A percentile compares a stretch with the other conserved stretches of the same genome.
Evolutionary conservation across 2,329 filamentous ascomycete genomes (phyloP).

Genomic region (Fusarium albosuccineum): DNA sequence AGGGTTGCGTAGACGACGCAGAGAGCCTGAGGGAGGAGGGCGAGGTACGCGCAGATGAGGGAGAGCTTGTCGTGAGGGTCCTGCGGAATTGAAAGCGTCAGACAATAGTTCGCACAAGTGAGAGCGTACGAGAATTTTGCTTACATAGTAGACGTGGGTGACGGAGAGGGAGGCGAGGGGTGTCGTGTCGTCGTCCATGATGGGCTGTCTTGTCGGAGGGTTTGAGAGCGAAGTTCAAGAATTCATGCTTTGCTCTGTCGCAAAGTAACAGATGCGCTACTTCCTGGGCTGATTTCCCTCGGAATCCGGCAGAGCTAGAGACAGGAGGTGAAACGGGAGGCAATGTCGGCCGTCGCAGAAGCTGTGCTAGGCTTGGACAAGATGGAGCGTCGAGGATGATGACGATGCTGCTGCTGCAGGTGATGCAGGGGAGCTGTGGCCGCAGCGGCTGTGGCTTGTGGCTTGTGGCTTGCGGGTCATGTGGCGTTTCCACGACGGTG

Average conservation of each 20-base stretch:
- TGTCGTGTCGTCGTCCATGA: slow-evolving; percentile 47
- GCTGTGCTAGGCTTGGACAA: neutral
- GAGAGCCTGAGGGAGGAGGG: slow-evolving; percentile 91
- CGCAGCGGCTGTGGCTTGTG: slow-evolving; percentile 20
- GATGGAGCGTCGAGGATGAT: neutral
- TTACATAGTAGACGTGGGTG: slow-evolving; percentile 95
- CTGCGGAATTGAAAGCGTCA: slow-evolving; percentile 58
- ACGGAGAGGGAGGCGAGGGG: slow-evolving; percentile 90
- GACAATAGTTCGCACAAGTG: neutral
- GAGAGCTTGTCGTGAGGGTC: slow-evolving; percentile 89
- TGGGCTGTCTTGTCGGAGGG: slow-evolving; percentile 15
- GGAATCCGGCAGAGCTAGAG: neutral
- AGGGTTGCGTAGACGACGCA: slow-evolving; percentile 91
- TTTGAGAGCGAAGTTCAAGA: slow-evolving; percentile 5
- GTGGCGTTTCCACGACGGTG: neutral
- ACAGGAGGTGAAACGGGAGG: neutral
- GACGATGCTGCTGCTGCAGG: slow-evolving; percentile 20
- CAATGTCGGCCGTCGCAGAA: neutral
- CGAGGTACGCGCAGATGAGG: slow-evolving; percentile 91
- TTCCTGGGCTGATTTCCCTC: neutral
- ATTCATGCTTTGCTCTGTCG: slow-evolving; percentile 17
- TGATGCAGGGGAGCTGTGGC: slow-evolving; percentile 10
- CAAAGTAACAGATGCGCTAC: neutral
- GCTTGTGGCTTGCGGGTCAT: slow-evolving; percentile 6
- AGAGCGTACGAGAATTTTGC: slow-evolving; percentile 46